Percentiles rank a stretch among this genome's conserved stretches.
Evolutionary conservation across 306 rosid genomes (phyloP).

Genomic region (Hippophae tibetana): DNA sequence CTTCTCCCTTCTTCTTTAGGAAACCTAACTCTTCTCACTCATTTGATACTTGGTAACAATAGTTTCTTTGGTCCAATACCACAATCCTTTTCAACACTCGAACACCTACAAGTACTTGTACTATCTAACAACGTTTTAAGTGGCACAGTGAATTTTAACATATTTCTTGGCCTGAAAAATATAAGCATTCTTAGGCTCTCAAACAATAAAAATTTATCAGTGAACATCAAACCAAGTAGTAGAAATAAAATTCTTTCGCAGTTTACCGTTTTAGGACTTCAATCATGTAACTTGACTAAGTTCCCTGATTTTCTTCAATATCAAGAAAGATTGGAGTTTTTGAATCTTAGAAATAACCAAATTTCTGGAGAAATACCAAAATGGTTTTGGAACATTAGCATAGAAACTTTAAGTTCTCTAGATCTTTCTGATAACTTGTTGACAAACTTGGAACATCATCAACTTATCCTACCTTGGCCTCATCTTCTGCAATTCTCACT

Average conservation of each 20-base stretch:
- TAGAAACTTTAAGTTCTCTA: neutral
- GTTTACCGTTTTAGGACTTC: neutral
- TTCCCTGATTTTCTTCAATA: slow-evolving; percentile 1
- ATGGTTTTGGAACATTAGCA: slow-evolving; percentile 1
- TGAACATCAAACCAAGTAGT: neutral
- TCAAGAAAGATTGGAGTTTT: neutral
- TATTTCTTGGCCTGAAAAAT: neutral
- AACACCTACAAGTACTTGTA: neutral
- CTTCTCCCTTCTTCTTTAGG: slow-evolving; percentile 9
- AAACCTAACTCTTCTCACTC: neutral
- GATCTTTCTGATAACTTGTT: neutral
- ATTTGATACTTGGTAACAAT: fast-evolving
- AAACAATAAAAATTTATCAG: fast-evolving
- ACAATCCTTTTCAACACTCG: neutral
- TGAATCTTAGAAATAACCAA: neutral
- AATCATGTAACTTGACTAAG: neutral
- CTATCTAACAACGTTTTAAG: neutral
- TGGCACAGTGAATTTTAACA: neutral
- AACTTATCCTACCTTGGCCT: neutral
- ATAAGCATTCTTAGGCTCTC: neutral
- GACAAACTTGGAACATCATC: neutral
- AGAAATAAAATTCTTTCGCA: neutral
- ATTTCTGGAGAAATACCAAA: neutral
- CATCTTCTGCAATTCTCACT: neutral
- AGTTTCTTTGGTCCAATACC: neutral